phyloP scores from a whole-genome alignment of 148 eudicot genomes.

The Linanthus parryae region DNA sequence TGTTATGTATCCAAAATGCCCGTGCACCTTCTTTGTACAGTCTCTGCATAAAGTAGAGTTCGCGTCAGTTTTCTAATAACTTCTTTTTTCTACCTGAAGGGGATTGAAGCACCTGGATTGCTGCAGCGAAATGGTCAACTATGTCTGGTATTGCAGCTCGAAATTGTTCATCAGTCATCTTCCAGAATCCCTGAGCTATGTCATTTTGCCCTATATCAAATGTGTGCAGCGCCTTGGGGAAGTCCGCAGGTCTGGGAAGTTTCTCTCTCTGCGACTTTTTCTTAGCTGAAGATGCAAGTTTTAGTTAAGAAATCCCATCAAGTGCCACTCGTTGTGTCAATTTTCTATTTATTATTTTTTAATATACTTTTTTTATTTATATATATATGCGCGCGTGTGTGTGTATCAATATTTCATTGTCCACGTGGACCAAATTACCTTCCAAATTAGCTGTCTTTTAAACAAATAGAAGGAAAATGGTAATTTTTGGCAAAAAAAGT shows the following conservation, averaged over 20 bases:
- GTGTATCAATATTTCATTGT: no score
- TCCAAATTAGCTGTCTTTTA: no score
- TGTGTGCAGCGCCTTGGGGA: conserved; percentile 56
- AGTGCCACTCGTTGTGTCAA: no score
- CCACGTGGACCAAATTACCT: no score
- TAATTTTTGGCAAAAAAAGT: no score
- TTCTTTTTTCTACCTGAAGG: background rate
- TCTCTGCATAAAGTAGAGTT: background rate
- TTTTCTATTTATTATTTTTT: no score
- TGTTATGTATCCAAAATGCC: conserved; percentile 28
- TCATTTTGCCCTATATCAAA: conserved; percentile 62
- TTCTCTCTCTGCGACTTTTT: no score
- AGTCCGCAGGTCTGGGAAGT: conserved; percentile 41
- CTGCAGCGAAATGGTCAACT: conserved; percentile 30
- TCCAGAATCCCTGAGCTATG: conserved; percentile 32
- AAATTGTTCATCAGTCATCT: conserved; percentile 30
- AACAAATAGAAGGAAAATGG: no score
- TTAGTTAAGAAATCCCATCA: no score
- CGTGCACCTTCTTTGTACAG: conserved; percentile 21
- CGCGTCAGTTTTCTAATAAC: background rate
- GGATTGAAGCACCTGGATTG: conserved; percentile 27
- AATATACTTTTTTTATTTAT: no score
- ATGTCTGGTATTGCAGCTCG: conserved; percentile 35
- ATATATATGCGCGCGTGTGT: no score
- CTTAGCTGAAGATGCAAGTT: no score